Base-by-base conservation (phyloP, 2,329 filamentous ascomycete species). In the Pestalotiopsis sp. region DNA sequence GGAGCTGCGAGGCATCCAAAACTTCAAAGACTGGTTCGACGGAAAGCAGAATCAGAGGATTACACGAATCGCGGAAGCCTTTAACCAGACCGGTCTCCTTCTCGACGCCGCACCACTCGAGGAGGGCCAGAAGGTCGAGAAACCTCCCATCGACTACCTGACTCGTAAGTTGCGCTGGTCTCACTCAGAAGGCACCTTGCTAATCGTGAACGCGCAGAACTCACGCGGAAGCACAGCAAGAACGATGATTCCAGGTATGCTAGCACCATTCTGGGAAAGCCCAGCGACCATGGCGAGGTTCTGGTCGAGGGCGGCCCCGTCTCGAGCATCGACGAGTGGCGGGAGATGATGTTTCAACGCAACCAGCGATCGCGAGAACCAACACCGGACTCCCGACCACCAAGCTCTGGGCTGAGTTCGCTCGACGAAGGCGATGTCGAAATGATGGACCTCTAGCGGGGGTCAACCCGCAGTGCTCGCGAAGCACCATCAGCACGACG, bases 161-260 rank as follows among this genome's bases (percentile, higher is more conserved):
- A 89, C 86, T 67, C 86, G 90, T 91, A 72, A 75, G 84, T 76
- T 30, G n/a, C 59, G 26, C 22, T n/a, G 68, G 55, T 38, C 30
- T 22, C 56, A 14, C 20, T 1, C 4, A 17, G 44, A 10, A n/a
- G 20, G 5, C 10, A 4, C 22, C 11, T 4, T 61, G 17, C 58
- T 39, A 17, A 39, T 11, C 10, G 17, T 11, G 17, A 35, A 9
- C 20, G 78, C 91, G 17, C 71, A 92, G 92, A 90, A 4, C 82
- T 98, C 56, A 98, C 97, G 80, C 96, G 94, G 81, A 97, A 97
- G 76, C 93, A 97, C 78, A 94, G 91, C 81, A 97, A 96, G 74
- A 92, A 92, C 0, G 93, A 92, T 70, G 94, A 97, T 75, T 91
- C 91, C 10, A 91, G 95, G 74, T 97, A 94, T 78, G 89, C 91